phyloP scores from a whole-genome alignment of 192 early-diverging fungal species.

The Umbelopsis ramanniana region DNA sequence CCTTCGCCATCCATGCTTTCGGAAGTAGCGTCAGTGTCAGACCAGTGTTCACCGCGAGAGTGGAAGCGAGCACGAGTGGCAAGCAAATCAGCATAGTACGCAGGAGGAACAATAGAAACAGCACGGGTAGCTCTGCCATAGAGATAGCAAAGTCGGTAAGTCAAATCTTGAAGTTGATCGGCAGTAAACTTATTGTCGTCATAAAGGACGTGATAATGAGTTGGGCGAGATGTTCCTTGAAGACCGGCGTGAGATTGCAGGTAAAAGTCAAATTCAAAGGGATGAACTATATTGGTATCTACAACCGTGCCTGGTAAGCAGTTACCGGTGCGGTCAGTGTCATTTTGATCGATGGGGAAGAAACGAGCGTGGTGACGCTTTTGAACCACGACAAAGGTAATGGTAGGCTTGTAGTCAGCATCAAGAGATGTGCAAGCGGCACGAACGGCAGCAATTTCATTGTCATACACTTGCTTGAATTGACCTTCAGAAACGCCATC shows the following conservation, averaged over 20 bases:
- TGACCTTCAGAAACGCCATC: constrained; percentile 92
- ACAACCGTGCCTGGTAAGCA: constrained; percentile 83
- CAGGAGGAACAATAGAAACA: constrained; percentile 87
- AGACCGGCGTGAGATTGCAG: constrained; percentile 89
- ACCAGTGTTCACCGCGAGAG: constrained; percentile 59
- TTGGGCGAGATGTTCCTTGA: constrained; percentile 92
- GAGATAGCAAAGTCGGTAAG: constrained; percentile 88
- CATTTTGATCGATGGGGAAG: constrained; percentile 65
- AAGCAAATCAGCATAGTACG: constrained; percentile 94
- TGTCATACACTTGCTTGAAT: constrained; percentile 73
- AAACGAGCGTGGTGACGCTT: constrained; percentile 92
- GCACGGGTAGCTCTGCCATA: constrained; percentile 88
- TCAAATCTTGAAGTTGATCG: constrained; percentile 84
- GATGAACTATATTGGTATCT: constrained; percentile 74
- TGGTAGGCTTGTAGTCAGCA: constrained; percentile 68
- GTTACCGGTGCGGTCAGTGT: constrained; percentile 80
- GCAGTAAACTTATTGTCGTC: constrained; percentile 84
- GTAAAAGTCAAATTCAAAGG: constrained; percentile 86
- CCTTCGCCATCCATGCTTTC: constrained; percentile 27
- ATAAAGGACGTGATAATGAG: constrained; percentile 88
- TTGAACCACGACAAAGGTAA: constrained; percentile 86
- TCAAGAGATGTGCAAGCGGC: constrained; percentile 68
- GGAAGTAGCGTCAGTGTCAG: constrained; percentile 40
- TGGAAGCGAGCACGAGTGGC: constrained; percentile 88
- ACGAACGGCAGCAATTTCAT: constrained; percentile 62